Percentiles rank a stretch among this genome's conserved stretches.
These are phyloP conservation scores for Prunus campanulata DNA, from an alignment of 306 rosid genomes.

Conservation along the genomic window DNA sequence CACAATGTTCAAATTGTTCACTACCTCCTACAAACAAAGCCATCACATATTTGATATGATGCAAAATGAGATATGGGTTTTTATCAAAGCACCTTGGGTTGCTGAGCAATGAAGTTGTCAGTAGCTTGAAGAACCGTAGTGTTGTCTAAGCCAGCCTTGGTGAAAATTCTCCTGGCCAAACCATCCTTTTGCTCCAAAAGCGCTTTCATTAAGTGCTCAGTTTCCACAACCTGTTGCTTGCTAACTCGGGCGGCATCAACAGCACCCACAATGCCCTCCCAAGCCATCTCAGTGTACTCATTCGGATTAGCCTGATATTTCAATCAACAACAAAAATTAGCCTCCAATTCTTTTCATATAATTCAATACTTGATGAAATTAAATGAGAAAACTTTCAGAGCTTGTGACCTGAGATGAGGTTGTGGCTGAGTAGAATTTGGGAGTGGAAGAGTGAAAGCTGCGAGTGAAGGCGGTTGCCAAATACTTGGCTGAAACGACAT, in stretches of 20 bases:
- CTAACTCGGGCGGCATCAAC: conserved; percentile 71
- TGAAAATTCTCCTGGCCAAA: conserved; percentile 76
- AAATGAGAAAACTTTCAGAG: background rate
- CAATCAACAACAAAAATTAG: background rate
- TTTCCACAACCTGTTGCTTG: conserved; percentile 88
- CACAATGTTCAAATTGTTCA: background rate
- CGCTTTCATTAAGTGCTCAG: conserved; percentile 96
- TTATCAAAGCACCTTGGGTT: conserved; percentile 58
- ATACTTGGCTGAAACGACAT: conserved; percentile 50
- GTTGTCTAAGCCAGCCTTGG: conserved; percentile 92
- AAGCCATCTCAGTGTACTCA: conserved; percentile 95
- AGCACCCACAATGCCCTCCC: conserved; percentile 89
- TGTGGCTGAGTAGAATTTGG: conserved; percentile 42
- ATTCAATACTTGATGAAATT: background rate
- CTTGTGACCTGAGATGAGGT: conserved; percentile 55
- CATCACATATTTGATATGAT: background rate
- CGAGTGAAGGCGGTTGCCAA: conserved; percentile 51
- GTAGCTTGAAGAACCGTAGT: conserved; percentile 86
- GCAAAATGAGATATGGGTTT: background rate
- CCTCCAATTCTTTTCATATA: background rate
- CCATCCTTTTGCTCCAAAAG: conserved; percentile 96
- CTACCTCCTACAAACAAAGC: conserved; percentile 4
- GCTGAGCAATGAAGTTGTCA: conserved; percentile 73
- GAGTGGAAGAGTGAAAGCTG: conserved; percentile 56
- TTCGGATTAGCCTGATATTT: conserved; percentile 49